Conservation (phyloP, 768 basidiomycete species). For the Chalciporus chontae region DNA sequence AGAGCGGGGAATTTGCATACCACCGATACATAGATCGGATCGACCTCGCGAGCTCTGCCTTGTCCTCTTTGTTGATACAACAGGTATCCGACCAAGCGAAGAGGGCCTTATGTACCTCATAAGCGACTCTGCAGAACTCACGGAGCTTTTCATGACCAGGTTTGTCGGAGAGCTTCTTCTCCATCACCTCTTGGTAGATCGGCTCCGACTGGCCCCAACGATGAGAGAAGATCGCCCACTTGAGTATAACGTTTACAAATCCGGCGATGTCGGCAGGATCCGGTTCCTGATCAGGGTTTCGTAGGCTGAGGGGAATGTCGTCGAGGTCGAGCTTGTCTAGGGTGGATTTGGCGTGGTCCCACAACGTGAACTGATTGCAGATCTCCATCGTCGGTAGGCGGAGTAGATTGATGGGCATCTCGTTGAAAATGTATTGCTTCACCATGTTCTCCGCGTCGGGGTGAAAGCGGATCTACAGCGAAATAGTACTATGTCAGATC, state of each 20-base stretch:
- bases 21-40: constrained; percentile 4
- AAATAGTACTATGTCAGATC: neutral
- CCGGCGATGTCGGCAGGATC: neutral
- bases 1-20: neutral
- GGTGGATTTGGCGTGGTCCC: neutral
- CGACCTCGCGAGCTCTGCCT: neutral
- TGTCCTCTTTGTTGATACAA: constrained; percentile 1
- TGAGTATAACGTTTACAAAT: neutral
- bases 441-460: neutral
- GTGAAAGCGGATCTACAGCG: constrained; percentile 1
- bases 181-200: neutral
- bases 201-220: neutral
- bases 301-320: neutral
- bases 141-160: neutral
- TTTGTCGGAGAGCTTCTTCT: neutral
- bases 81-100: constrained; percentile 2
- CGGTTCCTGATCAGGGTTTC: neutral
- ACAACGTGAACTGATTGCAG: neutral
- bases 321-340: neutral
- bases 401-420: neutral
- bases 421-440: neutral
- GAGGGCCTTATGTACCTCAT: neutral
- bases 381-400: neutral
- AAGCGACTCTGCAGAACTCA: neutral
- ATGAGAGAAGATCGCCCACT: constrained; percentile 1